Percentiles rank a stretch among this genome's conserved stretches.
phyloP scores from a whole-genome alignment of 1,284 basidiomycete species.

The Austropuccinia psidii region DNA sequence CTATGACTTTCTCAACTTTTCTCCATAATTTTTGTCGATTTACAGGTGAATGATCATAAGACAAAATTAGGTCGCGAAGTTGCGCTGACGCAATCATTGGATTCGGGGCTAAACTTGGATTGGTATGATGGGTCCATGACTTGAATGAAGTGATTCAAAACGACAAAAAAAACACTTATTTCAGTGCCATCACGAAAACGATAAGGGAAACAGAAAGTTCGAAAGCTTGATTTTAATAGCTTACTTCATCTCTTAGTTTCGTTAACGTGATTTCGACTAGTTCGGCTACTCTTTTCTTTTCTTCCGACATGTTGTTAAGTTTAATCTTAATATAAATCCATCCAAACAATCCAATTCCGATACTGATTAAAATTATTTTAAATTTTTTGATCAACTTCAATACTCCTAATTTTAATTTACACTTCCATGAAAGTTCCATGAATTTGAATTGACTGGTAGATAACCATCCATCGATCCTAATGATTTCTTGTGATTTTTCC shows the following conservation, averaged over 20 bases:
- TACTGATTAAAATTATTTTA: slow-evolving; percentile 62
- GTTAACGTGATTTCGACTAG: slow-evolving; percentile 72
- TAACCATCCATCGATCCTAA: slow-evolving; percentile 64
- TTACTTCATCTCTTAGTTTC: slow-evolving; percentile 65
- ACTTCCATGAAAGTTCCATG: slow-evolving; percentile 60
- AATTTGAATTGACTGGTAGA: slow-evolving; percentile 60
- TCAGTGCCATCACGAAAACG: background rate
- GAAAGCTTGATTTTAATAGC: no score
- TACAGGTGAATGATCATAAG: slow-evolving; percentile 66
- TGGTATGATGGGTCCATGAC: slow-evolving; percentile 73
- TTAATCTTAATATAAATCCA: slow-evolving; percentile 25
- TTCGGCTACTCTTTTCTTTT: slow-evolving; percentile 63
- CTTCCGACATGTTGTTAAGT: slow-evolving; percentile 56
- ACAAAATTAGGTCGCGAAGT: slow-evolving; percentile 79
- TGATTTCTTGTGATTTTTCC: slow-evolving; percentile 68
- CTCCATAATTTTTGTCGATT: slow-evolving; percentile 70
- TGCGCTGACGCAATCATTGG: slow-evolving; percentile 74
- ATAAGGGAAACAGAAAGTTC: background rate
- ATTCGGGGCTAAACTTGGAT: slow-evolving; percentile 67
- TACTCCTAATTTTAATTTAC: slow-evolving; percentile 62
- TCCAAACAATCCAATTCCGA: slow-evolving; percentile 43
- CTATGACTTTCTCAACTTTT: slow-evolving; percentile 75
- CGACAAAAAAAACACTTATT: background rate
- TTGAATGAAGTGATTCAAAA: slow-evolving; percentile 36
- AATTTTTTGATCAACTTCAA: slow-evolving; percentile 63